Base-by-base conservation (phyloP, 257 asterid genomes). In the Thymus quinquecostatus region DNA sequence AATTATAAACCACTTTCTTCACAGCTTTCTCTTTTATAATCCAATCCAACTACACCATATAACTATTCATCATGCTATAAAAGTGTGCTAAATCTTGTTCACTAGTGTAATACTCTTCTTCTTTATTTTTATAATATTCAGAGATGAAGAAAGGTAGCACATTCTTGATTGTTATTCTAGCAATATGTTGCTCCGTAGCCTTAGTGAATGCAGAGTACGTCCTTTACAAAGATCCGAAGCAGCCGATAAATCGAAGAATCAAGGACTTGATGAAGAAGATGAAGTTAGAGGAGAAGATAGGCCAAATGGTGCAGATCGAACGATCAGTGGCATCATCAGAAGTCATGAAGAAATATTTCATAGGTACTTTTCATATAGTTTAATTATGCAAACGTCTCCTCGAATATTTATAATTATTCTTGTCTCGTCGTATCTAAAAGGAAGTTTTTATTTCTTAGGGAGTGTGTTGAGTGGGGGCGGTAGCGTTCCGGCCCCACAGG, bases 381-480 rank as follows among this genome's bases (percentile, higher is more conserved):
- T 48, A 28, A 38, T 27, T 28, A 55, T 9, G 13, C 67, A 49
- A 45, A 28, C 38, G 40, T 6, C 32, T 21, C 21, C 34, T 44
- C 47, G 28, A n/a, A 43, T 36, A 43, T 5, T 1, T 43, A 43
- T 51, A 51, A 13, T 51, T 36, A 36, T 36, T 36, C 5, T 36
- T 3, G 40, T 21, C 38, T 6, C n/a, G 38, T 4, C 38, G 7
- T 28, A 36, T 36, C 40, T 36, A 36, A 36, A 36, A 36, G 5
- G 5, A 36, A 36, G 3, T 3, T 34, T 34, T 14, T 48, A 1
- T 47, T 12, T 30, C 60, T 55, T 6, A 89, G 96, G 96, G 77
- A 90, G 96, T 69, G 78, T 86, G 34, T 64, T 86, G 81, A 84
- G 96, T 60, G 91, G 96, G 1, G 92, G 95, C 77, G 96, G 97